phyloP scores from a whole-genome alignment of 305 asterid genomes.

The Fraxinus angustifolia region DNA sequence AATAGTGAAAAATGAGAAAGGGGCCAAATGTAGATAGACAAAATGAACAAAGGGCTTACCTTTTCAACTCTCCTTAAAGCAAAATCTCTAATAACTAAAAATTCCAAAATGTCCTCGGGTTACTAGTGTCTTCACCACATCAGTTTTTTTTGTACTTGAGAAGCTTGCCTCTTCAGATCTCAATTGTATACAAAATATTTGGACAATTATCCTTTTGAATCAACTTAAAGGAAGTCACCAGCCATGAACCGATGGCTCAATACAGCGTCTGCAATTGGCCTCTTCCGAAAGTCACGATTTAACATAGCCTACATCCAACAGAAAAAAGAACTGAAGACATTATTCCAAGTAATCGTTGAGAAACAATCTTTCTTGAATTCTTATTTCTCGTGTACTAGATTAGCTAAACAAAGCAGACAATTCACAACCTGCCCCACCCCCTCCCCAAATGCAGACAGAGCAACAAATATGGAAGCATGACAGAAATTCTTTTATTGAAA shows the following conservation, averaged over 20 bases:
- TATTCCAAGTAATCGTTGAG: neutral
- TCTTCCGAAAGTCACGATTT: slow-evolving; percentile 58
- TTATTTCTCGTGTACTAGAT: neutral
- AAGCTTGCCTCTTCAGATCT: neutral
- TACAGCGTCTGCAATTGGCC: slow-evolving; percentile 86
- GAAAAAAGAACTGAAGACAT: neutral
- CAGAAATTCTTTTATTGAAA: neutral
- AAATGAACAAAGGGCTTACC: neutral
- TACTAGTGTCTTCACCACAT: neutral
- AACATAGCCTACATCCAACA: slow-evolving; percentile 63
- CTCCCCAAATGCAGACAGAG: neutral
- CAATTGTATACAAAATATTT: neutral
- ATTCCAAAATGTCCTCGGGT: neutral
- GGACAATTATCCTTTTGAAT: neutral
- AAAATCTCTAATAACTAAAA: neutral
- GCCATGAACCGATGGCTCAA: slow-evolving; percentile 70
- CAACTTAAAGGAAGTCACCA: slow-evolving; percentile 41
- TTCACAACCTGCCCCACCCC: neutral
- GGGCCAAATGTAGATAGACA: neutral
- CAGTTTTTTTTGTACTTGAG: neutral
- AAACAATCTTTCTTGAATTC: neutral
- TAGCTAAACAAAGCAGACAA: neutral
- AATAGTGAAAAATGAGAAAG: neutral
- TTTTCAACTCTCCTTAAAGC: neutral
- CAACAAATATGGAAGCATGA: neutral